Base-by-base conservation (phyloP, 2,329 filamentous ascomycete species). In the Microdochium nivale region DNA sequence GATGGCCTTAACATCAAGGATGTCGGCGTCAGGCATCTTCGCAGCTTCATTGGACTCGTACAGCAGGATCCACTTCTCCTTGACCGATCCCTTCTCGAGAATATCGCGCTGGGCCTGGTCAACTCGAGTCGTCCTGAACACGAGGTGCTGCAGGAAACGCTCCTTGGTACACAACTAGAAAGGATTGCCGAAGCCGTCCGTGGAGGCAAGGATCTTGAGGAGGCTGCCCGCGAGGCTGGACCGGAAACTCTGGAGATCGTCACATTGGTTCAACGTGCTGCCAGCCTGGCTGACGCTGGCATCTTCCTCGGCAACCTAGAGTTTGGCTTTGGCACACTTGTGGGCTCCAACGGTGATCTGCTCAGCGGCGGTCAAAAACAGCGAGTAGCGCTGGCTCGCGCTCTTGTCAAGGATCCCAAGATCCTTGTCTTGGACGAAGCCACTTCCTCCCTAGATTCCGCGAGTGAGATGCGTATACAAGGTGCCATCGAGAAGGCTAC, bases 231-330 rank as follows among this genome's bases (percentile, higher is more conserved):
- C 61, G 60, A 63, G 3, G 68, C 74, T 10, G 71, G 76, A 1
- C 53, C 70, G 2, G 65, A 71, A 10, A 66, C 77, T 25, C 62
- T 69, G 5, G 74, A 81, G 51, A 76, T 85, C n/a, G 66, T 81
- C 27, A 63, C 60, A 25, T 64, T 78, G 25, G 73, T 79, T 2
- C 67, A 72, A 50, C 60, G 59, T 16, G 78, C 83, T 21, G 76
- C 80, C 2, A 68, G 65, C 13, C 69, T 84, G 25, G 83, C 84
- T 0, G 81, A 86, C 61, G 79, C 78, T 0, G 68, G 68, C 46
- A 59, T 61, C 35, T 80, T 77, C 60, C 76, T 77, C 46, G 67
- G 66, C 37, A 68, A 67, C 2, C 66, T 75, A 1, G 75, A 80
- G 51, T 63, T 75, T 58, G 70, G 74, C 35, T 64, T 74, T 43